phyloP scores from a whole-genome alignment of 805 yeast species.

The Wickerhamomyces queroliae region DNA sequence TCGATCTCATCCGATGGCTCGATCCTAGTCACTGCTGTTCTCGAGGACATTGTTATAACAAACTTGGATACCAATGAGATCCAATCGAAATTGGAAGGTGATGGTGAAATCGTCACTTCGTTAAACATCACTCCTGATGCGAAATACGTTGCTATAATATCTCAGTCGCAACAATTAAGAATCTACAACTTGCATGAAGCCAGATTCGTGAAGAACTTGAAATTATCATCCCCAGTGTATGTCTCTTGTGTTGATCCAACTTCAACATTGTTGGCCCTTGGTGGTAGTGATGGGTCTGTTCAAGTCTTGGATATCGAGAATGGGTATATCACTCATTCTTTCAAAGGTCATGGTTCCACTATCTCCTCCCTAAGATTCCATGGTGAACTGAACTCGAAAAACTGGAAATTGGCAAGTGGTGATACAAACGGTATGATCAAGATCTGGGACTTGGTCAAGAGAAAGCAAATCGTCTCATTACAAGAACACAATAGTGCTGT shows the following conservation, averaged over 20 bases:
- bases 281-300: constrained; percentile 91
- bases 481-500: constrained; percentile 82
- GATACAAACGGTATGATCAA: constrained; percentile 50
- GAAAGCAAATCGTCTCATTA: constrained; percentile 59
- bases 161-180: constrained; percentile 79
- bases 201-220: constrained; percentile 43
- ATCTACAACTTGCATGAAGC: constrained; percentile 39
- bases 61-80: constrained; percentile 52
- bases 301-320: constrained; percentile 91
- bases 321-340: constrained; percentile 80
- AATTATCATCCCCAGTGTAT: constrained; percentile 75
- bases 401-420: constrained; percentile 80
- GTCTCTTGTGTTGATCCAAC: constrained; percentile 74
- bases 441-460: constrained; percentile 60
- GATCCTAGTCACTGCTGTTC: constrained; percentile 70
- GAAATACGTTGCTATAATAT: constrained; percentile 57
- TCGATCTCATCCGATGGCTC: constrained; percentile 56
- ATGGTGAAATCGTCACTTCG: constrained; percentile 76
- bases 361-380: constrained; percentile 69
- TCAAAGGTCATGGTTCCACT: constrained; percentile 91
- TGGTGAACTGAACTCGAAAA: constrained; percentile 62
- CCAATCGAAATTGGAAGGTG: constrained; percentile 68
- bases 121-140: constrained; percentile 77
- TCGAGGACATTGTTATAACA: constrained; percentile 72
- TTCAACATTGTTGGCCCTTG: constrained; percentile 83